Conservation (phyloP, 345 rosid species). For the Dimocarpus longan region DNA sequence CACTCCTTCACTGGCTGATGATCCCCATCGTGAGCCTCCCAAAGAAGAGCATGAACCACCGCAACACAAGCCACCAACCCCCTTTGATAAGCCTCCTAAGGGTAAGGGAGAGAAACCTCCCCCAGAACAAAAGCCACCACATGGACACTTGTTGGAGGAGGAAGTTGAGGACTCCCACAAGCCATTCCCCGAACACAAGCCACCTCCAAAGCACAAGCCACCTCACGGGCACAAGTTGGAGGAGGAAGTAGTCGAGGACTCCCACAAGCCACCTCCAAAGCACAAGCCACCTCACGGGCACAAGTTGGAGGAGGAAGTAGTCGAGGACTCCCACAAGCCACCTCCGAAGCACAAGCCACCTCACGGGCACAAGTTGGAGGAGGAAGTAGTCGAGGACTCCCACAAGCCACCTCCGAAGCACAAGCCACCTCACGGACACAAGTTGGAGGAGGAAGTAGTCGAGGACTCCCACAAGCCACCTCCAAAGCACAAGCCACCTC, state of each 20-base stretch:
- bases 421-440: neutral
- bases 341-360: slow-evolving; percentile 18
- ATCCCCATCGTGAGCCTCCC: slow-evolving; percentile 1
- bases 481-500: too few relatives aligned
- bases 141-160: slow-evolving; percentile 1
- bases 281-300: slow-evolving; percentile 28
- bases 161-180: neutral
- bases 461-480: too few relatives aligned
- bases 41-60: slow-evolving; percentile 20
- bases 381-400: slow-evolving; percentile 22
- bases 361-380: slow-evolving; percentile 11
- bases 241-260: too few relatives aligned
- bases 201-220: too few relatives aligned
- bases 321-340: slow-evolving; percentile 17
- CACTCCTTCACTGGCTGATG: slow-evolving; percentile 19
- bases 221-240: too few relatives aligned
- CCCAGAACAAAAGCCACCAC: slow-evolving; percentile 22
- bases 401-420: slow-evolving; percentile 9
- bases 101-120: slow-evolving; percentile 18
- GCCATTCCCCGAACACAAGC: too few relatives aligned
- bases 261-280: too few relatives aligned
- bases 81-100: slow-evolving; percentile 11
- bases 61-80: slow-evolving; percentile 15
- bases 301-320: slow-evolving; percentile 20
- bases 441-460: too few relatives aligned